Percentiles rank a stretch among this genome's conserved stretches.
phyloP scores from a whole-genome alignment of 257 asterid genomes.

The Henckelia pumila region DNA sequence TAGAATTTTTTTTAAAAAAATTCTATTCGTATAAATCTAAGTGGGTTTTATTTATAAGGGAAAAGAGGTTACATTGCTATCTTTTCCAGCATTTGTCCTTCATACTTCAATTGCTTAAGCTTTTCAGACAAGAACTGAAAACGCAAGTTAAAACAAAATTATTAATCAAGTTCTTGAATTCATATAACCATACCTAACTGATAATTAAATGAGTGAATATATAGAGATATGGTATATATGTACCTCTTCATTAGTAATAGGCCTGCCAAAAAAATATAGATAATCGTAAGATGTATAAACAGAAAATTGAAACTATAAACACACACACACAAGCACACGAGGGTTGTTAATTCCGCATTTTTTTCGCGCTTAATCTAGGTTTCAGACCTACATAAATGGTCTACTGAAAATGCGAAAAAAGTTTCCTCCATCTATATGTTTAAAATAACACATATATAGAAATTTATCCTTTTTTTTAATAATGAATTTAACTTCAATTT shows the following conservation, averaged over 20 bases:
- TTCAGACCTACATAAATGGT: no score
- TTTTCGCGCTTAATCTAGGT: no score
- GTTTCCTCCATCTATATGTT: no score
- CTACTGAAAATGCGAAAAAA: no score
- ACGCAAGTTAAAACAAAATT: not conserved
- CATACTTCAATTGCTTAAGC: conserved; percentile 51
- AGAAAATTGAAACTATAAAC: not conserved
- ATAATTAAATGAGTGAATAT: not conserved
- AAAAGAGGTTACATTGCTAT: conserved; percentile 41
- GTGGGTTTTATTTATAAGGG: not conserved
- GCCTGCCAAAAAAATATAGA: conserved; percentile 33
- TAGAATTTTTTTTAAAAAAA: no score
- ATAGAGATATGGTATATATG: not conserved
- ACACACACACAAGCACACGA: no score
- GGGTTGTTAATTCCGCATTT: no score
- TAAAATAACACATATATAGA: no score
- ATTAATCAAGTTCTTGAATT: not conserved
- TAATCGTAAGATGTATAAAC: not conserved
- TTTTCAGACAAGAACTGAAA: conserved; percentile 44
- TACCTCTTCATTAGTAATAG: conserved; percentile 50
- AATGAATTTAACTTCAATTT: not conserved
- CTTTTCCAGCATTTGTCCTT: conserved; percentile 56
- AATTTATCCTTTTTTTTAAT: no score
- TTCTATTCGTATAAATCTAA: not conserved
- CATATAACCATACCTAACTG: not conserved